Percentiles rank a stretch among this genome's conserved stretches.
These are phyloP conservation scores for Phragmites australis DNA, from an alignment of 176 grass and related monocot genomes.

Conservation along the genomic window DNA sequence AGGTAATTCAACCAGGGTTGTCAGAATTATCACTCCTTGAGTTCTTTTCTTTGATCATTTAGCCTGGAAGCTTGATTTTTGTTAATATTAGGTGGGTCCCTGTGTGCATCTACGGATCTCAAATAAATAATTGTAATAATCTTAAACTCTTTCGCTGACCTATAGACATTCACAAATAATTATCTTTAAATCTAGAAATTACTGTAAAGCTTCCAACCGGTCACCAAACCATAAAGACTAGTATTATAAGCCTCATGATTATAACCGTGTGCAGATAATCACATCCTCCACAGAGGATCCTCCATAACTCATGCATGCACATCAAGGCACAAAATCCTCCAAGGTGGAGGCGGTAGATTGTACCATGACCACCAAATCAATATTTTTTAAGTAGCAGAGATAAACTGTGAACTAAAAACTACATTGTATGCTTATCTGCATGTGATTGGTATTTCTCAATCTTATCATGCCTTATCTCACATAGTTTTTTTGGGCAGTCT, in stretches of 20 bases:
- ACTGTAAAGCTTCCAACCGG: not conserved
- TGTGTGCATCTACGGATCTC: not conserved
- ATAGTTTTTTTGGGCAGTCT: conserved; percentile 56
- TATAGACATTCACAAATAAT: not conserved
- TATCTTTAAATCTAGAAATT: not conserved
- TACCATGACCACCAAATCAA: not conserved
- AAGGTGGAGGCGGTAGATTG: not conserved
- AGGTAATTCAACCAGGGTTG: conserved; percentile 64
- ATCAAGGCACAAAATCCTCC: not conserved
- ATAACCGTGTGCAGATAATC: not conserved
- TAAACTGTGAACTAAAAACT: not conserved
- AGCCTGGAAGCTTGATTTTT: conserved; percentile 23
- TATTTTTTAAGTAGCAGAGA: not conserved
- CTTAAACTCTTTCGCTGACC: not conserved
- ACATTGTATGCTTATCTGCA: conserved; percentile 2
- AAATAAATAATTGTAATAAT: not conserved
- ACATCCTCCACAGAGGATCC: not conserved
- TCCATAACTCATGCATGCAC: not conserved
- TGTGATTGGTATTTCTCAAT: conserved; percentile 24
- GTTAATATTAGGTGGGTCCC: not conserved
- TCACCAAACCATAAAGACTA: not conserved
- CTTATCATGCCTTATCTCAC: conserved; percentile 36
- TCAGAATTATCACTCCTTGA: not conserved
- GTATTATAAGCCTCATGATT: not conserved
- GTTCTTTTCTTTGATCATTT: conserved; percentile 18